These are phyloP conservation scores for Euphrasia confusa DNA, from an alignment of 257 asterid species.

Conservation along the genomic window DNA sequence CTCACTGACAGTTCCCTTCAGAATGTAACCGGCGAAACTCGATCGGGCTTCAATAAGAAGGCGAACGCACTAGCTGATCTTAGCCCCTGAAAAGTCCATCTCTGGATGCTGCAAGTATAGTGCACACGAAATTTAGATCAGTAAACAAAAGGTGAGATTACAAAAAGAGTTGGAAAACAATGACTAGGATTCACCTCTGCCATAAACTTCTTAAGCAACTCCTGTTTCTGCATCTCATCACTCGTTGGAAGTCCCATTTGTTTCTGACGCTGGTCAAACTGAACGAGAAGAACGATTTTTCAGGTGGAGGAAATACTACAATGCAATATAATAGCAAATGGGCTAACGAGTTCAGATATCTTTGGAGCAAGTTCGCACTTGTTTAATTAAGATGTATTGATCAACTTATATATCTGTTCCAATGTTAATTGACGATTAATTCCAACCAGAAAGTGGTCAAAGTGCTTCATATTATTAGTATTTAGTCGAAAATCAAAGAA, in stretches of 20 bases:
- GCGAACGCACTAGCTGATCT: background rate
- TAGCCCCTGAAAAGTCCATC: constrained; percentile 3
- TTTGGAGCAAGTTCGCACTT: too few species aligned
- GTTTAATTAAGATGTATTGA: too few species aligned
- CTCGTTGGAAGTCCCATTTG: constrained; percentile 57
- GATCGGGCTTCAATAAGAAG: background rate
- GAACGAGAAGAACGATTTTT: constrained; percentile 17
- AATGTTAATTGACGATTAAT: too few species aligned
- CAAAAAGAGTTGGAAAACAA: background rate
- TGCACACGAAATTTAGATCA: background rate
- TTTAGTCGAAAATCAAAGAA: too few species aligned
- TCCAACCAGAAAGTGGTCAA: too few species aligned
- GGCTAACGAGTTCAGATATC: too few species aligned
- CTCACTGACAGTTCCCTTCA: too few species aligned
- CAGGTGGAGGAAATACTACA: background rate
- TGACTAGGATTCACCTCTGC: constrained; percentile 41
- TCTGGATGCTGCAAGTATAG: constrained; percentile 49
- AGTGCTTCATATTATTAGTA: too few species aligned
- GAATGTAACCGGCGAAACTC: too few species aligned
- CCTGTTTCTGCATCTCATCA: constrained; percentile 59
- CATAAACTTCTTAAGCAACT: constrained; percentile 58
- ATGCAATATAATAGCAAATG: too few species aligned
- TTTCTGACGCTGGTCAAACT: constrained; percentile 61
- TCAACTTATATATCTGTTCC: too few species aligned
- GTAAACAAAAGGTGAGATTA: background rate